phyloP scores from a whole-genome alignment of 441 rosid species.

The Bocquillonia castaneifolia region DNA sequence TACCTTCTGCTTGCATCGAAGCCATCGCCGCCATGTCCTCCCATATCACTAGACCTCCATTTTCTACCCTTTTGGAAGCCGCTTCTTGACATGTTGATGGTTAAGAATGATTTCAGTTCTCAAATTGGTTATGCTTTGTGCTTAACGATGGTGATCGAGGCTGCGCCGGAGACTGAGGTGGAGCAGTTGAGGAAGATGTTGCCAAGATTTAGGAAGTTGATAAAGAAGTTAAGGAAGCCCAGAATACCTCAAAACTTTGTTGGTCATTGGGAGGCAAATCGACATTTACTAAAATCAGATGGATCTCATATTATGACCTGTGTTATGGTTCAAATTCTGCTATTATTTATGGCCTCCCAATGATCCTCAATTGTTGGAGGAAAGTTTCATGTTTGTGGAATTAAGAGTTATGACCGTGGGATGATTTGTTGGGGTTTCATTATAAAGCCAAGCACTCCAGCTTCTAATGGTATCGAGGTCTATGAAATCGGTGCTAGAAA shows the following conservation, averaged over 20 bases:
- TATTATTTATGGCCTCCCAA: slow-evolving; percentile 73
- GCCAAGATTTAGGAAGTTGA: slow-evolving; percentile 68
- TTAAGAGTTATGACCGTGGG: slow-evolving; percentile 56
- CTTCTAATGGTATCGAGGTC: slow-evolving; percentile 48
- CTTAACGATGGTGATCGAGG: slow-evolving; percentile 72
- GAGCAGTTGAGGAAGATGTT: slow-evolving; percentile 61
- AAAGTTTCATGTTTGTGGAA: slow-evolving; percentile 91
- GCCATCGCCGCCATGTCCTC: slow-evolving; percentile 65
- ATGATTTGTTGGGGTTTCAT: slow-evolving; percentile 87
- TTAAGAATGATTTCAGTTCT: slow-evolving; percentile 63
- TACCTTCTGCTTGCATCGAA: slow-evolving; percentile 74
- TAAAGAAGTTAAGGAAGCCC: too few relatives aligned
- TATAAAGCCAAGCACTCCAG: slow-evolving; percentile 59
- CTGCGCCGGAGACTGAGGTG: slow-evolving; percentile 68
- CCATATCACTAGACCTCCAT: slow-evolving; percentile 54
- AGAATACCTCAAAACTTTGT: too few relatives aligned
- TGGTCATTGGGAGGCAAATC: too few relatives aligned
- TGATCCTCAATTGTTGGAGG: slow-evolving; percentile 82
- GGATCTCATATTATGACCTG: slow-evolving; percentile 80
- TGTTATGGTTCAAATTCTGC: slow-evolving; percentile 88
- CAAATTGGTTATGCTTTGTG: slow-evolving; percentile 90
- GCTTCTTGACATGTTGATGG: slow-evolving; percentile 52
- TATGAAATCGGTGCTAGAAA: slow-evolving; percentile 78
- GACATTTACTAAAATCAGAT: slow-evolving; percentile 76
- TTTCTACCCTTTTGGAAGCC: slow-evolving; percentile 61